Evolutionary conservation across 768 basidiomycete genomes (phyloP).

Genomic region (Mycena chlorophos): DNA sequence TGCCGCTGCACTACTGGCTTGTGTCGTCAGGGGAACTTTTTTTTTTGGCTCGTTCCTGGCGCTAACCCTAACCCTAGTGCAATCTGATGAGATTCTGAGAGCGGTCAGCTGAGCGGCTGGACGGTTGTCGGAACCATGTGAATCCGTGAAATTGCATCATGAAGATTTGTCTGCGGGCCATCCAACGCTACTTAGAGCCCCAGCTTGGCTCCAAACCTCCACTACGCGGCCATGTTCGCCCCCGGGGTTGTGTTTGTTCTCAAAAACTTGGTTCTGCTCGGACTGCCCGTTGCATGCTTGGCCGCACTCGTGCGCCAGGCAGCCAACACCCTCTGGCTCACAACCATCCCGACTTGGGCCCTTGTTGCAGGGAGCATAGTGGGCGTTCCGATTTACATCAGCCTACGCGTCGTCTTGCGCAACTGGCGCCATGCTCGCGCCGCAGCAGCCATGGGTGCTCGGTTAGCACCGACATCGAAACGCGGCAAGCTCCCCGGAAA

Average conservation of each 20-base stretch:
- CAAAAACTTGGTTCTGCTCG: conserved; percentile 22
- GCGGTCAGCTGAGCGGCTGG: too few species aligned
- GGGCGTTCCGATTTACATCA: conserved; percentile 35
- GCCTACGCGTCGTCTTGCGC: conserved; percentile 31
- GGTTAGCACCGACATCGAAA: conserved; percentile 36
- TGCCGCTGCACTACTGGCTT: background rate
- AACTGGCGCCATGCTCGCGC: conserved; percentile 33
- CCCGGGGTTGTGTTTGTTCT: conserved; percentile 39
- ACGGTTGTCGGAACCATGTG: too few species aligned
- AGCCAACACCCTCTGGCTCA: conserved; percentile 15
- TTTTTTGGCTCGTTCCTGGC: background rate
- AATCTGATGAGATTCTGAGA: too few species aligned
- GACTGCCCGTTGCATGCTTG: conserved; percentile 22
- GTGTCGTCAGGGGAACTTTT: background rate
- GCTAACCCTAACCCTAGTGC: background rate
- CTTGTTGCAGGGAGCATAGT: conserved; percentile 32
- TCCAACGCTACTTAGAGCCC: too few species aligned
- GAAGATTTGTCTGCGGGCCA: too few species aligned
- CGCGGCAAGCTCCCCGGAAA: conserved; percentile 46
- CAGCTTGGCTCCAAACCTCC: too few species aligned
- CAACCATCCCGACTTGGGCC: conserved; percentile 39
- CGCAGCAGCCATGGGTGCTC: conserved; percentile 49
- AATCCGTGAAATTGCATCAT: too few species aligned
- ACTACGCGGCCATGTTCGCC: conserved; percentile 19
- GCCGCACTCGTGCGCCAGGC: conserved; percentile 20